phyloP scores from a whole-genome alignment of 805 yeast species.

The Candida bentonensis region DNA sequence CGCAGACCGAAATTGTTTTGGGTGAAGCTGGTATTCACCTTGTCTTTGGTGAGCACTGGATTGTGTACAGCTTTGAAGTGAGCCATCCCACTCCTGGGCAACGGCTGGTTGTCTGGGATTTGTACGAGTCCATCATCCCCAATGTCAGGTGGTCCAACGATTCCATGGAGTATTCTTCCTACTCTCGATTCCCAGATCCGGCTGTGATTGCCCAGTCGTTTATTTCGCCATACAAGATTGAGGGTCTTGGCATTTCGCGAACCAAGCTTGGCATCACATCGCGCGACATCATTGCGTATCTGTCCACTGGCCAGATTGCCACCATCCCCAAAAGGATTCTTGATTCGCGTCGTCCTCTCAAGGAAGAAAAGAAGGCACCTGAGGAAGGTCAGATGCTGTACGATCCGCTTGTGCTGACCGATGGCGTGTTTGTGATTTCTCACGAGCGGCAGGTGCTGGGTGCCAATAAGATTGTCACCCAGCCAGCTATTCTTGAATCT shows the following conservation, averaged over 20 bases:
- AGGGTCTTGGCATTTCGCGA: slow-evolving; percentile 35
- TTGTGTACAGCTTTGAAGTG: slow-evolving; percentile 52
- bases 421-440: slow-evolving; percentile 35
- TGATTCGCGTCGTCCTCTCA: slow-evolving; percentile 56
- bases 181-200: slow-evolving; percentile 28
- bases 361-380: slow-evolving; percentile 36
- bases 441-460: slow-evolving; percentile 33
- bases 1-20: slow-evolving; percentile 28
- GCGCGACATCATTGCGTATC: slow-evolving; percentile 46
- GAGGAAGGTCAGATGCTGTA: slow-evolving; percentile 53
- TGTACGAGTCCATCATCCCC: slow-evolving; percentile 54
- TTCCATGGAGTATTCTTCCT: slow-evolving; percentile 22
- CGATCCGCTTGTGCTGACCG: slow-evolving; percentile 43
- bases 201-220: slow-evolving; percentile 42
- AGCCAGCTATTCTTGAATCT: slow-evolving; percentile 64
- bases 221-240: slow-evolving; percentile 45
- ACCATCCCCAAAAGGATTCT: slow-evolving; percentile 57
- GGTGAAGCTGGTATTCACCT: slow-evolving; percentile 33
- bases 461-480: slow-evolving; percentile 26
- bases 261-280: slow-evolving; percentile 57
- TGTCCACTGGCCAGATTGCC: slow-evolving; percentile 47
- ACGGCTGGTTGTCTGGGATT: slow-evolving; percentile 57
- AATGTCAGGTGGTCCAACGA: slow-evolving; percentile 26
- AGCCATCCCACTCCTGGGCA: slow-evolving; percentile 33
- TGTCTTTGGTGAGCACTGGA: slow-evolving; percentile 72